Evolutionary conservation across 495 filamentous ascomycete species (phyloP).

Genomic region (Penicillium maclennaniae): DNA sequence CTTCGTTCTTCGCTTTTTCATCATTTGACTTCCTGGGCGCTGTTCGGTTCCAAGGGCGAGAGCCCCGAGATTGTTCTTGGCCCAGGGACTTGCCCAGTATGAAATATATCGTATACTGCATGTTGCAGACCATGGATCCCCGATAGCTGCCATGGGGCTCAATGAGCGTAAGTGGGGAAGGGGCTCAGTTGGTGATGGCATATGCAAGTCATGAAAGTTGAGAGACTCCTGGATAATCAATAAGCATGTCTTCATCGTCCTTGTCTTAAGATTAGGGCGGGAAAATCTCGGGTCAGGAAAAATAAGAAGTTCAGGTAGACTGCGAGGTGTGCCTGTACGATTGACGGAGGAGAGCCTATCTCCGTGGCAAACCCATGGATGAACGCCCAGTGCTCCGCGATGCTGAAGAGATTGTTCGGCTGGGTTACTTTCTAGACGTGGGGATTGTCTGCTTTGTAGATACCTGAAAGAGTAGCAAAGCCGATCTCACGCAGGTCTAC

Average conservation of each 20-base stretch:
- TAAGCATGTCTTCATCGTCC: too few species aligned
- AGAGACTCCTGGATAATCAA: not conserved
- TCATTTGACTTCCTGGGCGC: not conserved
- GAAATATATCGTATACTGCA: not conserved
- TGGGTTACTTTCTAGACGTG: not conserved
- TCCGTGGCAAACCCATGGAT: slow-evolving; percentile 10
- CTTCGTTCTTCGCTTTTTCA: not conserved
- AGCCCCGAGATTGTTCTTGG: not conserved
- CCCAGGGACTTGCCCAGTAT: not conserved
- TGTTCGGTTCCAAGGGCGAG: not conserved
- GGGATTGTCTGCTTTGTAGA: not conserved
- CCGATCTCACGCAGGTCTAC: not conserved
- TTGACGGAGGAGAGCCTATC: slow-evolving; percentile 8
- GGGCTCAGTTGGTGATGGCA: not conserved
- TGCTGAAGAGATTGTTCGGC: not conserved
- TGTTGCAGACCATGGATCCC: not conserved
- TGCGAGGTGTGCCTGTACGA: not conserved
- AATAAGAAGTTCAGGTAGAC: slow-evolving; percentile 5
- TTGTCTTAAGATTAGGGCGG: too few species aligned
- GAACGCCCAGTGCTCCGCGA: not conserved
- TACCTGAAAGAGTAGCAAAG: slow-evolving; percentile 1
- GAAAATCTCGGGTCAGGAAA: too few species aligned
- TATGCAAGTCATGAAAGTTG: not conserved
- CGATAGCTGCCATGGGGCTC: not conserved
- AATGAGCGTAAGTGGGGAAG: not conserved